Percentiles rank a stretch among this genome's conserved stretches.
These are phyloP conservation scores for Fusarium nygamai DNA, from an alignment of 2,329 filamentous ascomycete genomes.

Conservation along the genomic window DNA sequence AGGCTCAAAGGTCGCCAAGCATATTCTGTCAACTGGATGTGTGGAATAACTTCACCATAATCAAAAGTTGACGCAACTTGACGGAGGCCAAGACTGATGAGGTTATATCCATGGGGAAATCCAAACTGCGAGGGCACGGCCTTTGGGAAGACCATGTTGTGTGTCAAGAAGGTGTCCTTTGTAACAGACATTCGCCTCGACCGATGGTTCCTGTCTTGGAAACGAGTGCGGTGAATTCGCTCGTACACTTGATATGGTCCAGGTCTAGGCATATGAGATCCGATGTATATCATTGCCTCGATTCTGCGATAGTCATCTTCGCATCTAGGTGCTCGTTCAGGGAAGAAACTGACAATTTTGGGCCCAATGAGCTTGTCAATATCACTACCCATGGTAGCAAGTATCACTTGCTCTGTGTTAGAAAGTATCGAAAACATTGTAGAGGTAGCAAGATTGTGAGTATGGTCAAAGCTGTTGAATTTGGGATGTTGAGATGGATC, in stretches of 20 bases:
- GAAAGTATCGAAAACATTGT: neutral
- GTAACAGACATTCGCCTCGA: constrained; percentile 1
- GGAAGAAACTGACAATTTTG: neutral
- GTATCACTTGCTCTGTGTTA: neutral
- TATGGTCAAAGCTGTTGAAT: neutral
- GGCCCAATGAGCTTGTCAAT: neutral
- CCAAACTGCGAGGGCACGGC: neutral
- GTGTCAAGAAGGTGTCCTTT: constrained; percentile 17
- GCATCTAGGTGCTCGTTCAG: neutral
- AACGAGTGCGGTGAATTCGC: neutral
- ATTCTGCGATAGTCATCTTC: neutral
- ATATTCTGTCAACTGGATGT: neutral
- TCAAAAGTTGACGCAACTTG: constrained; percentile 8
- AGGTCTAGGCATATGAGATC: neutral
- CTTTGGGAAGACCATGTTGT: constrained; percentile 6
- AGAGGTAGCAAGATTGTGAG: neutral
- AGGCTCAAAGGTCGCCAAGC: neutral
- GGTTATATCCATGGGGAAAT: neutral
- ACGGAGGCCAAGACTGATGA: neutral
- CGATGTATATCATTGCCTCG: neutral
- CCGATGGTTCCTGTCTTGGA: neutral
- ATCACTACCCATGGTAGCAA: neutral
- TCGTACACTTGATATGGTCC: neutral
- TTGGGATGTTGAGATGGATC: neutral
- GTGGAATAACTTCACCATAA: neutral